phyloP scores from a whole-genome alignment of 2,329 filamentous ascomycete species.

The Trichophyton verrucosum region DNA sequence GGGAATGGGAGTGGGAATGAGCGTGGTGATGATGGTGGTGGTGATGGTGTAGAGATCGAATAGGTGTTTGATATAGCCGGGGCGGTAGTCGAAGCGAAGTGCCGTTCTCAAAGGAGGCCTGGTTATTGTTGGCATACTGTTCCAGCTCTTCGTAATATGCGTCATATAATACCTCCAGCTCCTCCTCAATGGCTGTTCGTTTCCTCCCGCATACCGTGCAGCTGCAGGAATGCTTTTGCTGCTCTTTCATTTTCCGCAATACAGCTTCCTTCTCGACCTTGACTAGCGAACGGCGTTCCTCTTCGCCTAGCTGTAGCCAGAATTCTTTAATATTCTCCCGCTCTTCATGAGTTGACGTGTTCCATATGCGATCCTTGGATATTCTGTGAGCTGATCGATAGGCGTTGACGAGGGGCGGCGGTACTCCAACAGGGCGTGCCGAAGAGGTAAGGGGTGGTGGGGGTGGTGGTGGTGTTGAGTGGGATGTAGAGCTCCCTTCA shows the following conservation, averaged over 20 bases:
- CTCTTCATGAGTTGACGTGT: constrained; percentile 86
- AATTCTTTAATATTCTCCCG: constrained; percentile 96
- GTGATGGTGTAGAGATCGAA: constrained; percentile 44
- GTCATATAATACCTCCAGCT: constrained; percentile 93
- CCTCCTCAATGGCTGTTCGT: constrained; percentile 92
- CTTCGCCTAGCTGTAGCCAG: constrained; percentile 87
- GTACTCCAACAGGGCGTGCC: constrained; percentile 31
- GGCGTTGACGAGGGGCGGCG: constrained; percentile 31
- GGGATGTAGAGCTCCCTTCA: constrained; percentile 29
- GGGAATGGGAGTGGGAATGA: no score
- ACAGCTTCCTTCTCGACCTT: constrained; percentile 99
- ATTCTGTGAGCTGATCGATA: constrained; percentile 34
- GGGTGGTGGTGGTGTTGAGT: constrained; percentile 29
- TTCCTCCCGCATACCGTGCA: constrained; percentile 96
- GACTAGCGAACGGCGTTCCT: constrained; percentile 86
- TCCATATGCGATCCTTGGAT: constrained; percentile 86
- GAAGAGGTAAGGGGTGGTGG: constrained; percentile 20
- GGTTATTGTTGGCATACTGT: constrained; percentile 82
- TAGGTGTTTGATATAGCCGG: constrained; percentile 47
- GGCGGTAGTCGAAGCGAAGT: constrained; percentile 53
- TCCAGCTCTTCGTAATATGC: constrained; percentile 97
- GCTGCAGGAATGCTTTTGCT: constrained; percentile 97
- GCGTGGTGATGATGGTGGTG: constrained; percentile 19
- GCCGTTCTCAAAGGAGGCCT: constrained; percentile 47
- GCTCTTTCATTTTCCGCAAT: constrained; percentile 98